Conservation (phyloP, 345 rosid species). For the Salix suchowensis region DNA sequence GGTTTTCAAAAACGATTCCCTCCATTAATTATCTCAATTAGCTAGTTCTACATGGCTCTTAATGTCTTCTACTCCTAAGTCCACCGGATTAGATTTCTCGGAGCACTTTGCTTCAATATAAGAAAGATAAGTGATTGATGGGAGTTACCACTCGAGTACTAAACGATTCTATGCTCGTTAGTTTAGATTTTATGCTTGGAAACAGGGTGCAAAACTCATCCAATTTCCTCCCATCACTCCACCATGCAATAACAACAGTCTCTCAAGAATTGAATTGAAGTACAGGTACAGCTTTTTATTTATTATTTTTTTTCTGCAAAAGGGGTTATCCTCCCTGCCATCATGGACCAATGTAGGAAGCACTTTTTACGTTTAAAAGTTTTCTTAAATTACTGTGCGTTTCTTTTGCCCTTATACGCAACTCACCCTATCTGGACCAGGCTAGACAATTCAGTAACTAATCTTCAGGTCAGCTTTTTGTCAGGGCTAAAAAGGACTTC, state of each 20-base stretch:
- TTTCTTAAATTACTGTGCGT: not conserved
- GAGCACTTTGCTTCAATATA: slow-evolving; percentile 1
- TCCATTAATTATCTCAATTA: not conserved
- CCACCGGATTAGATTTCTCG: not conserved
- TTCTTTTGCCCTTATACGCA: not conserved
- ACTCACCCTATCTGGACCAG: not conserved
- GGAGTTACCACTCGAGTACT: not conserved
- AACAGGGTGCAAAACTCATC: not conserved
- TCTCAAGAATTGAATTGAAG: not conserved
- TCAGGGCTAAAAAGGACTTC: not conserved
- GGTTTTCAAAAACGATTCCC: not conserved
- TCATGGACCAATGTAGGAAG: not conserved
- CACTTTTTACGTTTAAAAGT: not conserved
- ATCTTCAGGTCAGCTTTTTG: not conserved
- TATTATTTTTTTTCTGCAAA: not conserved
- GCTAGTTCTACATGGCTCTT: not conserved
- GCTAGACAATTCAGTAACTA: not conserved
- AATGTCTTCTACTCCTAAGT: not conserved
- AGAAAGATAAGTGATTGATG: not conserved
- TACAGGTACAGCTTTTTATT: not conserved
- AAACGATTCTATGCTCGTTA: not conserved
- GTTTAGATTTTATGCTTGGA: too few relatives aligned
- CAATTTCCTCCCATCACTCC: not conserved
- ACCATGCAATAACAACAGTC: not conserved
- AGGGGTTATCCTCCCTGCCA: not conserved